These are phyloP conservation scores for Luffa aegyptiaca DNA, from an alignment of 306 rosid species.

Conservation along the genomic window DNA sequence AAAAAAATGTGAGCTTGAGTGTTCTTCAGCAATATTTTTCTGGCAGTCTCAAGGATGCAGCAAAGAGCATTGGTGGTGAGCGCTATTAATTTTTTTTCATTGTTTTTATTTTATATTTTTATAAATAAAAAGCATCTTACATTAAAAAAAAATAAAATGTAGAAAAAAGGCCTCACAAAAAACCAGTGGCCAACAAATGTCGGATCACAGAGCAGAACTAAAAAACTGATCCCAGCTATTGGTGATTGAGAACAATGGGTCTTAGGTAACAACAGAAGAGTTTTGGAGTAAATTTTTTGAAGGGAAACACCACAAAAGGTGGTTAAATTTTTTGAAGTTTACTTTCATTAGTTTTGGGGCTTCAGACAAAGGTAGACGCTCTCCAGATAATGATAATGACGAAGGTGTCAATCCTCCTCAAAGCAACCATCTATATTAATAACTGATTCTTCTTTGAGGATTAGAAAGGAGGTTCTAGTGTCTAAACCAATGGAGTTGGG, in stretches of 20 bases:
- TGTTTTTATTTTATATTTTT: not conserved
- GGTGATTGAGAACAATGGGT: not conserved
- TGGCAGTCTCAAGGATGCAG: constrained; percentile 93
- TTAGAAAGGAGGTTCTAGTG: not conserved
- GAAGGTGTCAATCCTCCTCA: not conserved
- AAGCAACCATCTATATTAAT: not conserved
- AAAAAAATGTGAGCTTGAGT: constrained; percentile 73
- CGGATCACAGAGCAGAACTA: not conserved
- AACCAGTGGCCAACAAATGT: not conserved
- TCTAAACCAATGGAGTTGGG: not conserved
- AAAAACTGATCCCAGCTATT: not conserved
- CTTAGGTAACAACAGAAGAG: not conserved
- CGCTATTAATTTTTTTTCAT: constrained; percentile 12
- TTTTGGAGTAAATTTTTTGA: not conserved
- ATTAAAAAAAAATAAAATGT: not conserved
- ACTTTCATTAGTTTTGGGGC: not conserved
- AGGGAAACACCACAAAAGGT: not conserved
- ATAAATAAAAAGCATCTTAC: not conserved
- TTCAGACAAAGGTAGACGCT: not conserved
- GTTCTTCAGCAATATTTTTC: constrained; percentile 85
- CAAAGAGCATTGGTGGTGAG: constrained; percentile 82
- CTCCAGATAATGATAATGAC: not conserved
- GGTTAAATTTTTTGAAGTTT: not conserved
- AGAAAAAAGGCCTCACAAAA: not conserved
- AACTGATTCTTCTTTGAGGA: not conserved